Conservation (phyloP, 108 stramenopile species). For the Nitzschia sp. region DNA sequence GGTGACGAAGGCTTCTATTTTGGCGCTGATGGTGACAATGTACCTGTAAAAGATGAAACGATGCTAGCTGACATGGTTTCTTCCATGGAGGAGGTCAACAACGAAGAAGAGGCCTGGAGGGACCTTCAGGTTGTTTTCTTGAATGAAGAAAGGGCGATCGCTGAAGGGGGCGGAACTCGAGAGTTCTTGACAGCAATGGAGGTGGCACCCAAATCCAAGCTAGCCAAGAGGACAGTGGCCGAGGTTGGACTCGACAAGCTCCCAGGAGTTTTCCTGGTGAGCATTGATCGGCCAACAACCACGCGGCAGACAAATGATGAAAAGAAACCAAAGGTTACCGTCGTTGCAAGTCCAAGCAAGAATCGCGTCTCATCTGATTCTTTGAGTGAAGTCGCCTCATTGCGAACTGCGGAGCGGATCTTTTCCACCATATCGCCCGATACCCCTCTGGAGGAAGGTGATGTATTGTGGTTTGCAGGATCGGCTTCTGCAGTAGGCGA, state of each 20-base stretch:
- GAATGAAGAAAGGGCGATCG: background rate
- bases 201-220: conserved; percentile 53
- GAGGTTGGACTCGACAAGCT: conserved; percentile 66
- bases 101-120: conserved; percentile 46
- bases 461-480: conserved; percentile 83
- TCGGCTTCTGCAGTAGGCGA: conserved; percentile 44
- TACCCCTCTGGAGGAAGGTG: conserved; percentile 40
- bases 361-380: background rate
- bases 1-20: background rate
- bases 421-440: conserved; percentile 35
- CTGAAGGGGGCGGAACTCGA: conserved; percentile 14
- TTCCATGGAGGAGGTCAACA: background rate
- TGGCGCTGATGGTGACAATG: conserved; percentile 18
- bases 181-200: conserved; percentile 84
- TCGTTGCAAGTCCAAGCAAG: background rate
- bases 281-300: conserved; percentile 66
- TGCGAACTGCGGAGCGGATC: conserved; percentile 1
- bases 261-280: conserved; percentile 68
- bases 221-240: conserved; percentile 47
- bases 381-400: conserved; percentile 5
- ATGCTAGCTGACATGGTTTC: background rate
- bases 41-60: background rate
- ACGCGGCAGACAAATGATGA: background rate
- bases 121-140: conserved; percentile 64
- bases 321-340: background rate